A percentile compares a stretch with the other conserved stretches of the same genome.
phyloP scores from a whole-genome alignment of 345 rosid genomes.

The Acer saccharum region DNA sequence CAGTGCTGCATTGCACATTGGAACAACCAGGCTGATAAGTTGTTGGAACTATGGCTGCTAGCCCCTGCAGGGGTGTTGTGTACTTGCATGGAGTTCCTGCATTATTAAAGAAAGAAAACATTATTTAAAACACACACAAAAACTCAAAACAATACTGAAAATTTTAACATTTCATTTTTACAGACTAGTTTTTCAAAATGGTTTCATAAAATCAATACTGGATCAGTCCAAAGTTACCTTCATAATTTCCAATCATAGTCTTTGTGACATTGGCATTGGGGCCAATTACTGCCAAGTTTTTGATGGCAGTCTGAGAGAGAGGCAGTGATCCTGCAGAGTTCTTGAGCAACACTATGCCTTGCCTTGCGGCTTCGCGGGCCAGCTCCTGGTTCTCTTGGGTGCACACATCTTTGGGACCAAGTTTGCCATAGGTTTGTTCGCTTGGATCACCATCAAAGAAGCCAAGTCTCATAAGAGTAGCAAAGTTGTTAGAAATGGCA shows the following conservation, averaged over 20 bases:
- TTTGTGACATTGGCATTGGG: constrained; percentile 92
- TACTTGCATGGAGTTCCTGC: constrained; percentile 86
- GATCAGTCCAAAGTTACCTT: constrained; percentile 40
- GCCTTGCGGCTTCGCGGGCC: constrained; percentile 87
- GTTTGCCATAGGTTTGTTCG: constrained; percentile 64
- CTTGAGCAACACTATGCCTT: constrained; percentile 92
- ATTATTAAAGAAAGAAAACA: not conserved
- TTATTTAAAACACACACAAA: not conserved
- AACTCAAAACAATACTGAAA: too few relatives aligned
- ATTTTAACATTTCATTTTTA: too few relatives aligned
- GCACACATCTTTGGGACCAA: constrained; percentile 86
- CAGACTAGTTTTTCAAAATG: too few relatives aligned
- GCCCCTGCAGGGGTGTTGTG: constrained; percentile 80
- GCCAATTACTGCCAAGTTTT: constrained; percentile 81
- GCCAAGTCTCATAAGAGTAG: constrained; percentile 85
- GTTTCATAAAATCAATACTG: too few relatives aligned
- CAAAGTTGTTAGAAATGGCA: constrained; percentile 78
- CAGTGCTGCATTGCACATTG: constrained; percentile 62
- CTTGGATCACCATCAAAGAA: constrained; percentile 93
- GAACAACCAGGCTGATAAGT: constrained; percentile 71
- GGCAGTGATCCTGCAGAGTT: constrained; percentile 64
- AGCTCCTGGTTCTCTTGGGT: constrained; percentile 68
- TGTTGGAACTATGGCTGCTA: constrained; percentile 56
- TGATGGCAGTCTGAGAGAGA: constrained; percentile 54
- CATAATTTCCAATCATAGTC: constrained; percentile 97